These are phyloP conservation scores for Adansonia madagascariensis DNA, from an alignment of 441 rosid genomes.

Conservation along the genomic window DNA sequence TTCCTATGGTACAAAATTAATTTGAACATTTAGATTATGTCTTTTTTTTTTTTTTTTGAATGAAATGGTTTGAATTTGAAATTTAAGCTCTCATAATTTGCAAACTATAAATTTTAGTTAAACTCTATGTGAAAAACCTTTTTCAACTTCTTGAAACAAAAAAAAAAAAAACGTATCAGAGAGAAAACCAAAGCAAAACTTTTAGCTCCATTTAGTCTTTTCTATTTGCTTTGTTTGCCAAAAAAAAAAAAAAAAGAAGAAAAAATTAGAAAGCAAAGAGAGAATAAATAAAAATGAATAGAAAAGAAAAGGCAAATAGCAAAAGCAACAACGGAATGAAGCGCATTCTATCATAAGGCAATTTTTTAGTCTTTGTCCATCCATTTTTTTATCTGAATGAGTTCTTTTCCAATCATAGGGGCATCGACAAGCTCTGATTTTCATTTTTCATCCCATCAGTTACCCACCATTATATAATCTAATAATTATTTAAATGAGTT, in stretches of 20 bases:
- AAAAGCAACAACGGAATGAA: neutral
- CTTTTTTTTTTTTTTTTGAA: neutral
- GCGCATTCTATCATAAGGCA: neutral
- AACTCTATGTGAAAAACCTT: neutral
- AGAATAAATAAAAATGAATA: neutral
- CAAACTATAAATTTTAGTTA: neutral
- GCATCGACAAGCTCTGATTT: neutral
- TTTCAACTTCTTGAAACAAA: neutral
- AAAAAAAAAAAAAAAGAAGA: neutral
- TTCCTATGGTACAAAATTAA: neutral
- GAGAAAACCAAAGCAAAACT: neutral
- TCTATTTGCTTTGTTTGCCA: too few relatives aligned
- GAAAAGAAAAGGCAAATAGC: neutral
- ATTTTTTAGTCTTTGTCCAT: neutral
- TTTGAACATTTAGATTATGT: neutral
- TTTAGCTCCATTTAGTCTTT: neutral
- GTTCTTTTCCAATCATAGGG: neutral
- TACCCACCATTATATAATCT: constrained; percentile 9
- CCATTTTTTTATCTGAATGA: neutral
- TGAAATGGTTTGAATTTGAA: neutral
- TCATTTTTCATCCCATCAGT: neutral
- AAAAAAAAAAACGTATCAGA: neutral
- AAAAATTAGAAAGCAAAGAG: too few relatives aligned
- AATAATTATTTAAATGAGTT: neutral
- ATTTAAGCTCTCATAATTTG: neutral